Evolutionary conservation across 257 asterid species (phyloP).

Genomic region (Plantago major): DNA sequence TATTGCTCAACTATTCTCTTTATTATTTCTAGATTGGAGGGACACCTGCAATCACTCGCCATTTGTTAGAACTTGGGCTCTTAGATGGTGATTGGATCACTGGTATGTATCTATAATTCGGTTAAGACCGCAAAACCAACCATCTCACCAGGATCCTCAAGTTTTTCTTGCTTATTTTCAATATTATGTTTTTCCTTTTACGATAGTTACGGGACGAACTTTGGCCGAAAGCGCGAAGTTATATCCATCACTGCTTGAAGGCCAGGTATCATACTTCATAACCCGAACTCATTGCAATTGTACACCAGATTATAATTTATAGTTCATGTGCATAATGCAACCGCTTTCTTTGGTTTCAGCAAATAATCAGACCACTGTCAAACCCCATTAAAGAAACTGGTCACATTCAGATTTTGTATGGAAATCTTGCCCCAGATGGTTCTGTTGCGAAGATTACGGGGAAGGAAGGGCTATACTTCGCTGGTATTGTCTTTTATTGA

Average conservation of each 20-base stretch:
- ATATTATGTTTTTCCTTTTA: background rate
- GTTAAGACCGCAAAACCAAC: slow-evolving; percentile 7
- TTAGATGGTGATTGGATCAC: slow-evolving; percentile 88
- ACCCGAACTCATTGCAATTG: slow-evolving; percentile 5
- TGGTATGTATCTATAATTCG: slow-evolving; percentile 38
- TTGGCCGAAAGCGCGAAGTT: slow-evolving; percentile 89
- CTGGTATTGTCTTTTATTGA: slow-evolving; percentile 41
- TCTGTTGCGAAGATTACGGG: slow-evolving; percentile 98
- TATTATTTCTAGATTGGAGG: slow-evolving; percentile 77
- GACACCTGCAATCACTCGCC: slow-evolving; percentile 77
- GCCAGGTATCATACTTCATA: slow-evolving; percentile 55
- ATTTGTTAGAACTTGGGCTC: slow-evolving; percentile 71
- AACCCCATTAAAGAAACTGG: slow-evolving; percentile 93
- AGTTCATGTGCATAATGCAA: slow-evolving; percentile 12
- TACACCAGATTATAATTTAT: background rate
- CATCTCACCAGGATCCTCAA: slow-evolving; percentile 6
- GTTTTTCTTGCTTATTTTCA: slow-evolving; percentile 4
- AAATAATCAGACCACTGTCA: slow-evolving; percentile 77
- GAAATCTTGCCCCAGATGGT: slow-evolving; percentile 96
- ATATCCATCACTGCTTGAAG: slow-evolving; percentile 69
- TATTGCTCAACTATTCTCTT: slow-evolving; percentile 6
- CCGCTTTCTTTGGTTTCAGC: slow-evolving; percentile 44
- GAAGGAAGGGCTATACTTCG: slow-evolving; percentile 90
- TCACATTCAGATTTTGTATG: slow-evolving; percentile 87
- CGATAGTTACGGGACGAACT: slow-evolving; percentile 82